Evolutionary conservation across 805 yeast genomes (phyloP), one percentile per base, ranked within the genome.

Genomic region (Candida taoyuanica): DNA sequence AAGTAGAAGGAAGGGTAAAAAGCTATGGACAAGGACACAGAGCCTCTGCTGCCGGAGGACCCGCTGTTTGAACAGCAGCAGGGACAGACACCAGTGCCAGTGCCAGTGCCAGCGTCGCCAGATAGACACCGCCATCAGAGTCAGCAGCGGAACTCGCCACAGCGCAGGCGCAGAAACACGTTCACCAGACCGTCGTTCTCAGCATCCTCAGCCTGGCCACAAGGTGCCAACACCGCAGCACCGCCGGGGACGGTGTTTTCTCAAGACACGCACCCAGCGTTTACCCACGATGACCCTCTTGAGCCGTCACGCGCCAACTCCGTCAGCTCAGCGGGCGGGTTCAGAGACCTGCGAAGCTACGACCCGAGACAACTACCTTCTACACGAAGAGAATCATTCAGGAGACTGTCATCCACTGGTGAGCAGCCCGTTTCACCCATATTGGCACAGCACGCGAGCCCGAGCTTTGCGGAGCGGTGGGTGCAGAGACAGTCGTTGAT

Each of bases 381-480:
- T 5, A 34, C 38, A 9, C 24, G 44, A 19, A 32, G 42, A 17
- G 32, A 34, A 14, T 39, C 47, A 3, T 21, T 34, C 3, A 29
- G 38, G 16, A 29, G 40, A 11, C 16, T 16, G 9, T 21, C 30
- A n/a, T n/a, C n/a, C n/a, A n/a, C n/a, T n/a, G n/a, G n/a, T 21
- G 20, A 30, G 13, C 25, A 13, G 1, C 17, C 36, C 12, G 39
- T 34, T 3, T 12, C 26, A 2, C 30, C 40, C 4, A 20, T 36
- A 5, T 29, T 33, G 12, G 33, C 26, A 11, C 44, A 37, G 32
- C 28, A n/a, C 4, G 31, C 49, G 5, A 33, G 40, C 19, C 49
- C 52, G 18, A 50, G 52, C 25, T 50, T 49, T 42, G 59, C 61
- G 8, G 61, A 55, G 31, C 46, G 49, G 17, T 55, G 59, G 60